phyloP scores from a whole-genome alignment of 2,329 filamentous ascomycete species.

The Xylaria polymorpha region DNA sequence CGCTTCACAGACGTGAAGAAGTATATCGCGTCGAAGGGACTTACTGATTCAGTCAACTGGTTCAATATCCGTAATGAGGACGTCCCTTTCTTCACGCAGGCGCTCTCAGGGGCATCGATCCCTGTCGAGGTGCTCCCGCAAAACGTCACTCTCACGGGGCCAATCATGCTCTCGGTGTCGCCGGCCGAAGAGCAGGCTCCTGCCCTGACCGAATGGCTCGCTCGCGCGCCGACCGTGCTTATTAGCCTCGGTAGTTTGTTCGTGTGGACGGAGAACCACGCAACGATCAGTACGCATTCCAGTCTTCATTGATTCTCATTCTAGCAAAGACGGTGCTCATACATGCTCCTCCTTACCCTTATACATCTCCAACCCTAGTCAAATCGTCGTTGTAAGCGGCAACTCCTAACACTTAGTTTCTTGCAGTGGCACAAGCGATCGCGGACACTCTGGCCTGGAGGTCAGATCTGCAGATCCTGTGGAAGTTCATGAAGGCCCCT shows the following conservation, averaged over 20 bases:
- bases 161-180: conserved; percentile 35
- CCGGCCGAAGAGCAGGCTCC: conserved; percentile 33
- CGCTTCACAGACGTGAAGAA: conserved; percentile 13
- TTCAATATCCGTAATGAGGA: conserved; percentile 27
- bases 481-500: conserved; percentile 34
- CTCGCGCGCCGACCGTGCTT: conserved; percentile 37
- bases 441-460: conserved; percentile 21
- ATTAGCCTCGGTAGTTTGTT: conserved; percentile 39
- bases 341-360: neutral
- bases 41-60: conserved; percentile 30
- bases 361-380: neutral
- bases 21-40: conserved; percentile 36
- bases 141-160: conserved; percentile 39
- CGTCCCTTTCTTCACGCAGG: conserved; percentile 38
- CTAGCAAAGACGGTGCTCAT: neutral
- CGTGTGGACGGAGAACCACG: conserved; percentile 29
- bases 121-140: conserved; percentile 37
- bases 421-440: conserved; percentile 35
- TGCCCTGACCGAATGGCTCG: conserved; percentile 35
- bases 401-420: neutral
- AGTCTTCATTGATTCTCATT: too few species aligned
- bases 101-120: conserved; percentile 34
- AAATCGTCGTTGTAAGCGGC: neutral
- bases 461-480: conserved; percentile 34
- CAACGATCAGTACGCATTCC: conserved; percentile 12